Conservation (phyloP, 176 grass and related monocot genomes). For the Sorghum bicolor region Sorghum_bicolor_NCBIv3 NC_012873.2:61972501-61973000, state of each 20-base stretch:
- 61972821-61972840: constrained; percentile 94
- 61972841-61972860: constrained; percentile 89
- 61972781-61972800: constrained; percentile 51
- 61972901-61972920: neutral
- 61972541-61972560: neutral
- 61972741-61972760: constrained; percentile 1
- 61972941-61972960: constrained; percentile 12
- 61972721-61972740: constrained; percentile 8
- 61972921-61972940: neutral
- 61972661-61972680: constrained; percentile 97
- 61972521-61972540: neutral
- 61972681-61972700: constrained; percentile 27
- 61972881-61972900: constrained; percentile 65
- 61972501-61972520: neutral
- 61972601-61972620: constrained; percentile 86
- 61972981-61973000: constrained; percentile 97
- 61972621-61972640: constrained; percentile 94
- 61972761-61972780: constrained; percentile 11
- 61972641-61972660: constrained; percentile 99
- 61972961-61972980: constrained; percentile 25
- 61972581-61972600: constrained; percentile 58
- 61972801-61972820: constrained; percentile 96
- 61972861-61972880: constrained; percentile 98
- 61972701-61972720: neutral
- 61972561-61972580: constrained; percentile 13